phyloP scores from a whole-genome alignment of 2,329 filamentous ascomycete species.

The Colletotrichum siamense region DNA sequence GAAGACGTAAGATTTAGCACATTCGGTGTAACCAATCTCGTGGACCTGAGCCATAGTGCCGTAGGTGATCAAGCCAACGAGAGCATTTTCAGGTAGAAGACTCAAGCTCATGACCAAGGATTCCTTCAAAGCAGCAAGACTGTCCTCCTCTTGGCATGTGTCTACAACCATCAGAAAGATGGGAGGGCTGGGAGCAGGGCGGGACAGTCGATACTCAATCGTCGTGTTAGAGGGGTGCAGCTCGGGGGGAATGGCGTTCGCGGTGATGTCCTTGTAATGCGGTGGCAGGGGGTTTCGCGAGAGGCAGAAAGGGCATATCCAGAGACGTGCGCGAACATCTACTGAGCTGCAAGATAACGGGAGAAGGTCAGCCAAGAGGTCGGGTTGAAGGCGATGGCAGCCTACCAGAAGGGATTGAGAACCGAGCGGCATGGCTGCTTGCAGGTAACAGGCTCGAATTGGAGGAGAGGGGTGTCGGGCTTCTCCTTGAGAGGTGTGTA shows the following conservation, averaged over 20 bases:
- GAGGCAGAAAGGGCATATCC: constrained; percentile 90
- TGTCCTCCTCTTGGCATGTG: constrained; percentile 88
- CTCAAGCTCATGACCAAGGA: constrained; percentile 87
- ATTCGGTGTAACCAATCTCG: constrained; percentile 97
- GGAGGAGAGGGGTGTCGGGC: constrained; percentile 83
- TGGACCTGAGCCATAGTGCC: constrained; percentile 98
- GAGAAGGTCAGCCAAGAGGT: constrained; percentile 23
- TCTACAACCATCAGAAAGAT: constrained; percentile 91
- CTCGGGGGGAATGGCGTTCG: constrained; percentile 82
- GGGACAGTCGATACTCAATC: constrained; percentile 85
- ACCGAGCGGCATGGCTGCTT: constrained; percentile 95
- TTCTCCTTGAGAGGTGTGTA: constrained; percentile 98
- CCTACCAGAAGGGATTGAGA: constrained; percentile 94
- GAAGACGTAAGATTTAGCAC: constrained; percentile 98
- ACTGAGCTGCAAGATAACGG: constrained; percentile 65
- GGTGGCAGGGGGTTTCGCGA: constrained; percentile 82
- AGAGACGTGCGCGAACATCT: constrained; percentile 81
- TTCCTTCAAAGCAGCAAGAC: constrained; percentile 81
- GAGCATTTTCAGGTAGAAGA: constrained; percentile 78
- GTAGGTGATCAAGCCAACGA: constrained; percentile 85
- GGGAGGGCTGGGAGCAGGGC: constrained; percentile 80
- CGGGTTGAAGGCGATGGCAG: background rate
- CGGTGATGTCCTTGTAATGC: constrained; percentile 89
- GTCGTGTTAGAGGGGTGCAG: constrained; percentile 83
- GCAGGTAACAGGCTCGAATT: constrained; percentile 97